phyloP scores from a whole-genome alignment of 352 stramenopile species.

The Pythium brachiatum region DNA sequence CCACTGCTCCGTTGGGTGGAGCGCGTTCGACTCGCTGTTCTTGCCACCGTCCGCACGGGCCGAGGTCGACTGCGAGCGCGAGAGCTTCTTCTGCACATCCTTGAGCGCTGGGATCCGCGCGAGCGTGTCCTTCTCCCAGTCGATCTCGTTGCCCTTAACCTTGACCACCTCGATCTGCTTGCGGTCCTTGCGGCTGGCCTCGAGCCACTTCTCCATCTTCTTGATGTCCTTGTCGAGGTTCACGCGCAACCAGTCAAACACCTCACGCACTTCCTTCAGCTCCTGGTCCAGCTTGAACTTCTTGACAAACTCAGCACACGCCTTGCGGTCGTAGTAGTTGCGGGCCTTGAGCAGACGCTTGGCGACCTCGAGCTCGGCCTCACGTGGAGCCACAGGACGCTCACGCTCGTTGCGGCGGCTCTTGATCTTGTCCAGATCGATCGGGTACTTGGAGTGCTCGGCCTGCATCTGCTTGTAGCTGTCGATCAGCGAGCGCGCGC shows the following conservation, averaged over 20 bases:
- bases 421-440: conserved; percentile 81
- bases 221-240: conserved; percentile 81
- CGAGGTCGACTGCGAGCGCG: conserved; percentile 40
- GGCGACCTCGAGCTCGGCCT: conserved; percentile 71
- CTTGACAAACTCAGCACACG: conserved; percentile 75
- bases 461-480: conserved; percentile 89
- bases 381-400: conserved; percentile 58
- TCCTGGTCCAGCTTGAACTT: conserved; percentile 82
- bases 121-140: conserved; percentile 85
- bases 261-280: conserved; percentile 81
- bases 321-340: conserved; percentile 88
- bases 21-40: conserved; percentile 43
- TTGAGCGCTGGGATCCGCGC: conserved; percentile 83
- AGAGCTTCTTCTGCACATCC: conserved; percentile 82
- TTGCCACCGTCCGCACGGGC: conserved; percentile 35
- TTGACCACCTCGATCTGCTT: conserved; percentile 84
- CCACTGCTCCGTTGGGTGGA: conserved; percentile 85
- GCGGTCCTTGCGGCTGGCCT: conserved; percentile 80
- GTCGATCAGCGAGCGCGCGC: conserved; percentile 73
- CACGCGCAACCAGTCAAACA: conserved; percentile 83
- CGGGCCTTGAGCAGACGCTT: conserved; percentile 82
- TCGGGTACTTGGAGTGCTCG: conserved; percentile 83
- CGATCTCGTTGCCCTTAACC: conserved; percentile 82
- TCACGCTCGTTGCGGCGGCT: conserved; percentile 74
- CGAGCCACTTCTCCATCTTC: conserved; percentile 83